Evolutionary conservation across 768 basidiomycete genomes (phyloP).

Genomic region (Amanita thiersii): DNA sequence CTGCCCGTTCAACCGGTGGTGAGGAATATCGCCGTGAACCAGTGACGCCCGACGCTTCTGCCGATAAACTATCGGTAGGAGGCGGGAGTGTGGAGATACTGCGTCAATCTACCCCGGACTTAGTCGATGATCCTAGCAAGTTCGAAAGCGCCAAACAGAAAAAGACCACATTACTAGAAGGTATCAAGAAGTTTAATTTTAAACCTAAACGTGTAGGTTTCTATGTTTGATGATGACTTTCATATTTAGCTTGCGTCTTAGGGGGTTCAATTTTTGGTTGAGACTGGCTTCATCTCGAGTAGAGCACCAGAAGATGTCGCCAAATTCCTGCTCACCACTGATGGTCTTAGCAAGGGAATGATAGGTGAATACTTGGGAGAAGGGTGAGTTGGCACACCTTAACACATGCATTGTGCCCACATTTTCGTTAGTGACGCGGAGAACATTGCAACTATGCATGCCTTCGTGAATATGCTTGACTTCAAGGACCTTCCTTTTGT

Average conservation of each 20-base stretch:
- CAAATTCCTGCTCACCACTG: slow-evolving; percentile 74
- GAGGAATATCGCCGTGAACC: slow-evolving; percentile 50
- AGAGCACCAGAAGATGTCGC: slow-evolving; percentile 74
- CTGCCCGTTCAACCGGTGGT: slow-evolving; percentile 34
- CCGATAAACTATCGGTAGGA: slow-evolving; percentile 44
- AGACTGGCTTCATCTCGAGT: slow-evolving; percentile 79
- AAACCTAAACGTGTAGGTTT: slow-evolving; percentile 87
- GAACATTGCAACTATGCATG: slow-evolving; percentile 93
- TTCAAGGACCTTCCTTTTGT: slow-evolving; percentile 78
- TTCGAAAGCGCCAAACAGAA: slow-evolving; percentile 96
- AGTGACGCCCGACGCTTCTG: slow-evolving; percentile 45
- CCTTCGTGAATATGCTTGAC: slow-evolving; percentile 90
- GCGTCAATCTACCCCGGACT: slow-evolving; percentile 68
- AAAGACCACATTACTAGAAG: slow-evolving; percentile 91
- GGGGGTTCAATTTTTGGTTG: slow-evolving; percentile 86
- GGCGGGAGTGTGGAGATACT: slow-evolving; percentile 44
- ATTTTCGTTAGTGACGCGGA: slow-evolving; percentile 60
- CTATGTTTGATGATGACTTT: background rate
- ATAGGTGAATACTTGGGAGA: slow-evolving; percentile 98
- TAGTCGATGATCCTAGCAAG: slow-evolving; percentile 80
- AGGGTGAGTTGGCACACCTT: slow-evolving; percentile 49
- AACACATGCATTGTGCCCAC: background rate
- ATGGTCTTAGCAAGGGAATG: slow-evolving; percentile 91
- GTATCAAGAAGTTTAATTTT: slow-evolving; percentile 96
- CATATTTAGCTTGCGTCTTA: slow-evolving; percentile 18